Percentiles rank a stretch among this genome's conserved stretches.
Evolutionary conservation across 371 early-diverging fungal species (phyloP).

Genomic region (Actinomortierella ambigua): DNA sequence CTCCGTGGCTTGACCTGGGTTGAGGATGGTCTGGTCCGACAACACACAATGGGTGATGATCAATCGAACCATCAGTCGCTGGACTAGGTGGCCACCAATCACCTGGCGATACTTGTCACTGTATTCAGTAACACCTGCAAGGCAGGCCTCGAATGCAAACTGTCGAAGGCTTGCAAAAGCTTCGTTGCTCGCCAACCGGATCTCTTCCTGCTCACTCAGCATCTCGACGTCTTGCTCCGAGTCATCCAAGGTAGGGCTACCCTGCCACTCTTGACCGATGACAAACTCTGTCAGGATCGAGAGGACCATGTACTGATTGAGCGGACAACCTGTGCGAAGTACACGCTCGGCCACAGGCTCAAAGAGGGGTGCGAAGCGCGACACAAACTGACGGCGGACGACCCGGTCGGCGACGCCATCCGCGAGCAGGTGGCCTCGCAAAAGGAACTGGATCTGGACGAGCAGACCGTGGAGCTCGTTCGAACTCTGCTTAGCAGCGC

Average conservation of each 20-base stretch:
- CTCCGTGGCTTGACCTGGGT: slow-evolving; percentile 30
- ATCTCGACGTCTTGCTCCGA: slow-evolving; percentile 11
- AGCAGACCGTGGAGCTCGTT: slow-evolving; percentile 77
- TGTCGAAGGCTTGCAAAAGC: slow-evolving; percentile 34
- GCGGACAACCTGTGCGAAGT: slow-evolving; percentile 26
- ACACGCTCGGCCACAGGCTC: slow-evolving; percentile 25
- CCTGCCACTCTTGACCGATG: slow-evolving; percentile 54
- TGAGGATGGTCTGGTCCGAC: slow-evolving; percentile 21
- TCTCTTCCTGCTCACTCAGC: slow-evolving; percentile 37
- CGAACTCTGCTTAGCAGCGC: slow-evolving; percentile 41
- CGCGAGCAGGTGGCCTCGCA: slow-evolving; percentile 61
- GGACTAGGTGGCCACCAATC: slow-evolving; percentile 54
- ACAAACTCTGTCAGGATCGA: slow-evolving; percentile 59
- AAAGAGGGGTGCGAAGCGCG: slow-evolving; percentile 43
- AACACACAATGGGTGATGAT: slow-evolving; percentile 47
- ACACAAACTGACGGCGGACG: slow-evolving; percentile 47
- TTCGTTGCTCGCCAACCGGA: slow-evolving; percentile 20
- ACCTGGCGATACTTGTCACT: slow-evolving; percentile 32
- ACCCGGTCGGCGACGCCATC: slow-evolving; percentile 43
- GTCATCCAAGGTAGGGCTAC: slow-evolving; percentile 4
- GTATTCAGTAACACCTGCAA: slow-evolving; percentile 29
- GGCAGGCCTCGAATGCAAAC: slow-evolving; percentile 32
- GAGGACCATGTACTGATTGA: slow-evolving; percentile 50
- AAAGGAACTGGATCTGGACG: slow-evolving; percentile 64
- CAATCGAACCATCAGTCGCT: slow-evolving; percentile 51